These are phyloP conservation scores for Tilletia indica DNA, from an alignment of 1,284 basidiomycete genomes.

Conservation along the genomic window DNA sequence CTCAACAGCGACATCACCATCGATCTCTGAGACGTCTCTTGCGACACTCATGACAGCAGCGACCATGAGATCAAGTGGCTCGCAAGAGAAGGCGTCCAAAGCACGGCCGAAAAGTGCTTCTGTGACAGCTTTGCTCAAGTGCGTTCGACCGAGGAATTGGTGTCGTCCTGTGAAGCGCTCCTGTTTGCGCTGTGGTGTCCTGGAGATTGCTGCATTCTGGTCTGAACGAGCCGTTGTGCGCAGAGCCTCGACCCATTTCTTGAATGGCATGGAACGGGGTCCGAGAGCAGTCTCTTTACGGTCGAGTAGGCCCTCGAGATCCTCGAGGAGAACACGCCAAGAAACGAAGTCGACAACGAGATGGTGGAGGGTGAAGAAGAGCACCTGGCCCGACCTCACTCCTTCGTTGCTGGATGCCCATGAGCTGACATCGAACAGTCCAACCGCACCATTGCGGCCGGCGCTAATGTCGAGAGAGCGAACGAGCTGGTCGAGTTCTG, in stretches of 20 bases:
- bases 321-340: constrained; percentile 5
- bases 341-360: constrained; percentile 5
- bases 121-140: neutral
- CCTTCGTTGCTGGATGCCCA: neutral
- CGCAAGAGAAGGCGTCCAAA: neutral
- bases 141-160: neutral
- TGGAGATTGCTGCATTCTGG: too few species aligned
- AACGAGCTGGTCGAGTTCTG: neutral
- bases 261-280: neutral
- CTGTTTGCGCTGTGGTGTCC: too few species aligned
- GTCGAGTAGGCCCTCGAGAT: neutral
- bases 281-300: neutral
- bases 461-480: neutral
- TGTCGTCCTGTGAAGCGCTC: neutral
- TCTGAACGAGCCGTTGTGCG: too few species aligned
- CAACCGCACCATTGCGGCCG: neutral
- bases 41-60: neutral
- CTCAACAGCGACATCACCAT: neutral
- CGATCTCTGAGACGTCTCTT: neutral
- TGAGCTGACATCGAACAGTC: neutral
- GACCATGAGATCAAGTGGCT: neutral
- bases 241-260: constrained; percentile 2
- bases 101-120: neutral
- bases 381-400: neutral
- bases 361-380: constrained; percentile 7